Evolutionary conservation across 148 eudicot genomes (phyloP).

Genomic region (Polygonum aviculare): DNA sequence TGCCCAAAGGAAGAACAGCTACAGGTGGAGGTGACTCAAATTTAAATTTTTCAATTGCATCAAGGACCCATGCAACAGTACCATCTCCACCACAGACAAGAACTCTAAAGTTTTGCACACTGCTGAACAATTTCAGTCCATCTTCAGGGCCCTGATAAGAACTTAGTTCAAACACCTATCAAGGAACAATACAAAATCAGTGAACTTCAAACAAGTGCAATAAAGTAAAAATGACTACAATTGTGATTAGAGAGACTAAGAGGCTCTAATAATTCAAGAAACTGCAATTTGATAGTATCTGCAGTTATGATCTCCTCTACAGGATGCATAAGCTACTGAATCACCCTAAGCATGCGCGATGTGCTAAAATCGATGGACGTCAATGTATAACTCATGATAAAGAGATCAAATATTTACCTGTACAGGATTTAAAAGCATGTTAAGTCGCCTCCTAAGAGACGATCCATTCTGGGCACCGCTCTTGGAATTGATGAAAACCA

Average conservation of each 20-base stretch:
- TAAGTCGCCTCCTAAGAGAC: constrained; percentile 59
- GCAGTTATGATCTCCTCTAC: not conserved
- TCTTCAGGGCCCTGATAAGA: constrained; percentile 73
- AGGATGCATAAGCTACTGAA: not conserved
- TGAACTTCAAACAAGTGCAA: not conserved
- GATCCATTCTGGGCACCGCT: constrained; percentile 87
- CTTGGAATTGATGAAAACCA: constrained; percentile 67
- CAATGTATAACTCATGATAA: not conserved
- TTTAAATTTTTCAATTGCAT: constrained; percentile 59
- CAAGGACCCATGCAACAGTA: constrained; percentile 87
- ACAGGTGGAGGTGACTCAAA: constrained; percentile 87
- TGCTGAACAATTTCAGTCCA: constrained; percentile 59
- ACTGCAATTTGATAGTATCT: not conserved
- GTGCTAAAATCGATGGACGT: not conserved
- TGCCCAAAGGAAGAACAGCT: constrained; percentile 75
- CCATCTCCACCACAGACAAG: constrained; percentile 94
- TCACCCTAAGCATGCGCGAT: not conserved
- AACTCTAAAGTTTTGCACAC: constrained; percentile 59
- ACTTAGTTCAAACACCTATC: constrained; percentile 73
- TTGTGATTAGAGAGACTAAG: not conserved
- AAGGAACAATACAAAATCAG: constrained; percentile 10
- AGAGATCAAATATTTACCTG: constrained; percentile 40
- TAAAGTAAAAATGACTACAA: not conserved
- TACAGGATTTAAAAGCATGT: constrained; percentile 71
- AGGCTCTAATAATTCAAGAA: not conserved